These are phyloP conservation scores for Lachancea quebecensis DNA, from an alignment of 805 yeast species.

Conservation along the genomic window DNA sequence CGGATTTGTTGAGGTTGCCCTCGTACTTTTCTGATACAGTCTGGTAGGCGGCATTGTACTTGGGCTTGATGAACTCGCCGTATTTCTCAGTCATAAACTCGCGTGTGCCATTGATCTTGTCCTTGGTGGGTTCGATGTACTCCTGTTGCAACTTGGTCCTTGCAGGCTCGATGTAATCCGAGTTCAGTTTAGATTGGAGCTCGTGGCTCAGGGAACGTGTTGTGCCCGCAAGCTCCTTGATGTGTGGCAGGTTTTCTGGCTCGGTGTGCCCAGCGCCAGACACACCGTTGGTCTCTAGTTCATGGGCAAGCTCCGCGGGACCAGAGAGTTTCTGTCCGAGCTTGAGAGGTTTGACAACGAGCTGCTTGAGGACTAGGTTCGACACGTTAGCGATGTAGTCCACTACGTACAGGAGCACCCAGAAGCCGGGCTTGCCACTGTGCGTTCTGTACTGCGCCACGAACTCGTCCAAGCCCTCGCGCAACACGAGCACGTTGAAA, in stretches of 20 bases:
- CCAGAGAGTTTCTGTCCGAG: constrained; percentile 4
- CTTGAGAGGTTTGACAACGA: constrained; percentile 27
- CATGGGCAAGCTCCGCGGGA: constrained; percentile 8
- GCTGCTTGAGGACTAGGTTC: constrained; percentile 23
- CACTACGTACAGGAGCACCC: constrained; percentile 25
- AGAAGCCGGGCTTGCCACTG: constrained; percentile 20
- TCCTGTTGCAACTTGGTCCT: constrained; percentile 11
- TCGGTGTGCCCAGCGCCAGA: constrained; percentile 4
- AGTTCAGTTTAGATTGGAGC: constrained; percentile 19
- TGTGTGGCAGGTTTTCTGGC: constrained; percentile 16
- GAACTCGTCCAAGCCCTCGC: constrained; percentile 28
- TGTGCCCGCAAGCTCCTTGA: constrained; percentile 24
- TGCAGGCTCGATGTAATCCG: constrained; percentile 21
- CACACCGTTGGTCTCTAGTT: constrained; percentile 3
- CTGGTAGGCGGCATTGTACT: constrained; percentile 22
- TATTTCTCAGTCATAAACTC: constrained; percentile 21
- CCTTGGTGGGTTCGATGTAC: constrained; percentile 16
- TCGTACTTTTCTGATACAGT: constrained; percentile 26
- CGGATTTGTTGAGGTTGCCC: constrained; percentile 22
- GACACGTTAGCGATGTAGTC: constrained; percentile 29
- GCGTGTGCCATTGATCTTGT: constrained; percentile 18
- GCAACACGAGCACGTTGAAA: constrained; percentile 22
- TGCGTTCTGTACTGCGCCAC: constrained; percentile 14
- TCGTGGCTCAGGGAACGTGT: constrained; percentile 24
- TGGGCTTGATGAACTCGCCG: constrained; percentile 19